Evolutionary conservation across 2,329 filamentous ascomycete genomes (phyloP).

Genomic region (Talaromyces sp.): DNA sequence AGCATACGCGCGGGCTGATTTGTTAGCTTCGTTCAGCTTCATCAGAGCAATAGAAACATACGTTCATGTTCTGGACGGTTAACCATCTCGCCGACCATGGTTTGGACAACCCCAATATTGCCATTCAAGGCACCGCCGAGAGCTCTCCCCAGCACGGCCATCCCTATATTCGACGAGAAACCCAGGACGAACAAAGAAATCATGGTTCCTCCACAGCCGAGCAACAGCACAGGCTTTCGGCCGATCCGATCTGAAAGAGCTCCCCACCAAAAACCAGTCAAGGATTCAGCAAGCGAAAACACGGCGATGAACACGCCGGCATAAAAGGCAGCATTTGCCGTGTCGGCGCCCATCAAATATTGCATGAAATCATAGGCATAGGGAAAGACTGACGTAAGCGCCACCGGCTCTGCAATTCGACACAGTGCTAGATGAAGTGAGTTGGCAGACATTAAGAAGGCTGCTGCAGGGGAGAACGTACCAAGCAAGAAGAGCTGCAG

Average conservation of each 20-base stretch:
- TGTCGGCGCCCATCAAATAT: neutral
- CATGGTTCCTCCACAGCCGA: neutral
- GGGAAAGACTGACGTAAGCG: neutral
- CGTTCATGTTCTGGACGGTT: neutral
- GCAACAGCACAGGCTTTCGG: neutral
- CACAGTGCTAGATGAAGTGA: neutral
- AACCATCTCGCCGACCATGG: neutral
- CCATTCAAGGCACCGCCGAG: neutral
- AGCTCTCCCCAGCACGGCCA: neutral
- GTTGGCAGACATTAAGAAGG: neutral
- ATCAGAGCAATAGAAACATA: neutral
- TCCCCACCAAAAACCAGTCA: neutral
- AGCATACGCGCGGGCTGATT: neutral
- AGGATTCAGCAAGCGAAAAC: neutral
- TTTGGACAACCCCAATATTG: neutral
- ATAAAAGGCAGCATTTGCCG: neutral
- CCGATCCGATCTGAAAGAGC: neutral
- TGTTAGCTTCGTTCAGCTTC: neutral
- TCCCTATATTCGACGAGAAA: neutral
- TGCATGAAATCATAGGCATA: neutral
- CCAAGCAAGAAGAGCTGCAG: neutral
- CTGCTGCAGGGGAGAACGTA: neutral
- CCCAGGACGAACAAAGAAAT: neutral
- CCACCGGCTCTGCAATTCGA: neutral
- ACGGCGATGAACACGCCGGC: neutral